Base-by-base conservation (phyloP, 78 protist species). In the Dictyostelium brefeldianum region DNA sequence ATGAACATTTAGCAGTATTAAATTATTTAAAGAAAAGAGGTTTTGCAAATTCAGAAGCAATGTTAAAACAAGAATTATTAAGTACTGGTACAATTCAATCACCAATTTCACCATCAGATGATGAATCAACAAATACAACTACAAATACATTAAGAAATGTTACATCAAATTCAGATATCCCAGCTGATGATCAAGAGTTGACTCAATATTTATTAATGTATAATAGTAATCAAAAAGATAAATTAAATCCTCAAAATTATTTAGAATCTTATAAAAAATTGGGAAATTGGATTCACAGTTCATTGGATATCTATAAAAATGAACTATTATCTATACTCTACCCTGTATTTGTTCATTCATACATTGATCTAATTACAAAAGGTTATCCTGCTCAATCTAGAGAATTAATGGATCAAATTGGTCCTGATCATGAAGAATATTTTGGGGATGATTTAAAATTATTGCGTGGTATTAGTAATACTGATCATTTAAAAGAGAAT, bases 281-380 rank as follows among this genome's bases (percentile, higher is more conserved):
- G 27, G 31, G 94, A 17, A 90, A 95, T 73, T 95, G 97, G 97
- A 82, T 95, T 47, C 82, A 70, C 14, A 36, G 43, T 56, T 85
- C 95, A 54, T 36, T 90, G 20, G 97, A 89, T 25, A 89, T 87
- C 25, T 94, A 94, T 51, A 93, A 95, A 83, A 20, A 64, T 36
- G 97, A 97, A 73, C 87, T 97, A n/a, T 51, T 29, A 0, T 81
- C 83, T 2, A 57, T 97, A 11, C 67, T 96, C 12, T 97, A 91
- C 46, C 98, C 98, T 3, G 46, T 97, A 7, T 96, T 94, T 64
- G 97, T 91, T 27, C 96, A 96, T 62, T 89, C 94, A 48, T 97
- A 77, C 78, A 81, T 97, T n/a, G 97, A 97, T 51, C 51, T 97
- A 64, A 56, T 89, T 14, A 27, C 74, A 8, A 75, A 80, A 48